Conservation (phyloP, 805 yeast species). For the Zygosaccharomyces pseudorouxii region DNA sequence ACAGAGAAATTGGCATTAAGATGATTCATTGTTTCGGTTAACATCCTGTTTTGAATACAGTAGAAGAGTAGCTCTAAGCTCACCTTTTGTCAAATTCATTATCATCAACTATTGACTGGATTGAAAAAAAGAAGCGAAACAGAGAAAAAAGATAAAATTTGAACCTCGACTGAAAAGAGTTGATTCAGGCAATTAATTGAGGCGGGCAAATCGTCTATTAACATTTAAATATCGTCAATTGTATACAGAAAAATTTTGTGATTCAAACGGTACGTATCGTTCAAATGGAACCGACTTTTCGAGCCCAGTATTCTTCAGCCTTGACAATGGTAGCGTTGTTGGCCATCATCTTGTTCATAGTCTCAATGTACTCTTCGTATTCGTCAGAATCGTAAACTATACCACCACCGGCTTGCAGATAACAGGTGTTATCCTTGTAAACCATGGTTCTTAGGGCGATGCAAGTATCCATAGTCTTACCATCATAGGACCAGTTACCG, state of each 20-base stretch:
- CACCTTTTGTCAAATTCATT: neutral
- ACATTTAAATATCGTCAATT: neutral
- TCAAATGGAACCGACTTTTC: constrained; percentile 35
- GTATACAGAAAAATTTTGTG: neutral
- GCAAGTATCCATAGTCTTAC: constrained; percentile 94
- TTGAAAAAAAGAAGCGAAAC: neutral
- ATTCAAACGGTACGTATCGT: neutral
- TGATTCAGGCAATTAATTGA: neutral
- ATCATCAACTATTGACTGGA: too few species aligned
- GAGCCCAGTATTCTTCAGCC: constrained; percentile 78
- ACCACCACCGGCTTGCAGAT: constrained; percentile 98
- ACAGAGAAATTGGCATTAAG: constrained; percentile 17
- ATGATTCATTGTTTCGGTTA: constrained; percentile 13
- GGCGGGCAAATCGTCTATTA: neutral
- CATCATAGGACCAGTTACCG: constrained; percentile 96
- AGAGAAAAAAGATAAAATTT: neutral
- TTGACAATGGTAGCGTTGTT: constrained; percentile 86
- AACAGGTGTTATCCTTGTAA: constrained; percentile 82
- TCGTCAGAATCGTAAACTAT: constrained; percentile 95
- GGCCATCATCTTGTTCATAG: constrained; percentile 95
- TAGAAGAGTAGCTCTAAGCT: neutral
- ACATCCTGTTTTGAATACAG: neutral
- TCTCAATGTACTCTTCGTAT: constrained; percentile 90
- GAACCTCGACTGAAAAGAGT: neutral
- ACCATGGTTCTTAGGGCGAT: constrained; percentile 98